A percentile compares a stretch with the other conserved stretches of the same genome.
Conservation (phyloP, 208 protist genomes). For the Wallacemonas collosoma region DNA sequence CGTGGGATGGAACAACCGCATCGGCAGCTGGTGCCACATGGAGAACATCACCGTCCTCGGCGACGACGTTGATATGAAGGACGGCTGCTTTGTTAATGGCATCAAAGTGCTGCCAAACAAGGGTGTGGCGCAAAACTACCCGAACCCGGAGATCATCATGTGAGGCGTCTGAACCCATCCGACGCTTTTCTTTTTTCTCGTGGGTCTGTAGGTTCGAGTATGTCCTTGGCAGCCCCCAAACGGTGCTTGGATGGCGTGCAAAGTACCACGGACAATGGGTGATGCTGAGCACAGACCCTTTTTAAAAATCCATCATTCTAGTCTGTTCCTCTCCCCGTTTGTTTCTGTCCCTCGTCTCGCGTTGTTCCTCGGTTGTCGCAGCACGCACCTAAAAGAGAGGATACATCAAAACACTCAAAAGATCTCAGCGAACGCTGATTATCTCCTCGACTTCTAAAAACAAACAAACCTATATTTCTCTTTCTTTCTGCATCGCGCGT, state of each 20-base stretch:
- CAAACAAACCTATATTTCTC: background rate
- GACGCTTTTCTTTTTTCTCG: background rate
- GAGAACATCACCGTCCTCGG: conserved; percentile 95
- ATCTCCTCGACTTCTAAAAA: background rate
- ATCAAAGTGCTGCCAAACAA: conserved; percentile 96
- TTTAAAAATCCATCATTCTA: too few relatives aligned
- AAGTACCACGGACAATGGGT: too few relatives aligned
- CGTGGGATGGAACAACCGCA: conserved; percentile 95
- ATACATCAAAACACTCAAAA: background rate
- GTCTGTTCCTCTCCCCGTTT: too few relatives aligned
- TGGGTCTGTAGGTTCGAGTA: background rate
- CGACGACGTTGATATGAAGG: conserved; percentile 93
- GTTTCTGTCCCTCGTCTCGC: too few relatives aligned
- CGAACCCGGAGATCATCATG: conserved; percentile 93
- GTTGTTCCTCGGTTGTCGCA: too few relatives aligned
- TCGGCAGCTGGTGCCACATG: conserved; percentile 94
- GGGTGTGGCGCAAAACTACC: conserved; percentile 80
- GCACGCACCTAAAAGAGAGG: background rate
- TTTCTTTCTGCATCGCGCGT: background rate
- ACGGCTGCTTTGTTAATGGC: conserved; percentile 94
- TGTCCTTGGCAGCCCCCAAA: too few relatives aligned
- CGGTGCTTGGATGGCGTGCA: too few relatives aligned
- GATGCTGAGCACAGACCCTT: too few relatives aligned
- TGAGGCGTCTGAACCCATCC: conserved; percentile 39
- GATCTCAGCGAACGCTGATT: background rate